These are phyloP conservation scores for Protomyces lactucae-debilis DNA, from an alignment of 1,139 yeast species.

Conservation along the genomic window DNA sequence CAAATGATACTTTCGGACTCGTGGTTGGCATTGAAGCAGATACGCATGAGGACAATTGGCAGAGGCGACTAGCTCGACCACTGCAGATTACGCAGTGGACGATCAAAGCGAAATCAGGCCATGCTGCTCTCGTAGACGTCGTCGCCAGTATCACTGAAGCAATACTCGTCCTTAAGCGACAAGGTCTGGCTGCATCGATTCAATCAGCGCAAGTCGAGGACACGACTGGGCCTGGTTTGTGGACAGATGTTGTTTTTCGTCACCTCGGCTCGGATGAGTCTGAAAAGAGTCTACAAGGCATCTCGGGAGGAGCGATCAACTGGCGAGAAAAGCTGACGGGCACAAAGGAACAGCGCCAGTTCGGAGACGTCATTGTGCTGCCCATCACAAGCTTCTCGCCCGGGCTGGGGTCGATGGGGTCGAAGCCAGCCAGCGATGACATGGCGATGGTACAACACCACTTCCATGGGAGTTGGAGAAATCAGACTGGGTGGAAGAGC, in stretches of 20 bases:
- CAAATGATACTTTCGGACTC: conserved; percentile 34
- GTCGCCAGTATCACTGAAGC: conserved; percentile 74
- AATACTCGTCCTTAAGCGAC: conserved; percentile 50
- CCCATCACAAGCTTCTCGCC: conserved; percentile 83
- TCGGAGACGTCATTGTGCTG: conserved; percentile 76
- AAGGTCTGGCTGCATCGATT: conserved; percentile 49
- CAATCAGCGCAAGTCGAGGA: conserved; percentile 70
- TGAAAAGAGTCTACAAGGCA: conserved; percentile 34
- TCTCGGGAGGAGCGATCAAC: conserved; percentile 32
- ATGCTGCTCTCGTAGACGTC: conserved; percentile 78
- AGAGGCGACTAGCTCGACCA: conserved; percentile 63
- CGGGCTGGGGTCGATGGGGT: conserved; percentile 74
- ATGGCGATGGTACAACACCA: conserved; percentile 79
- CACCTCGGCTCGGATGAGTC: conserved; percentile 46
- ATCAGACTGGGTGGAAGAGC: conserved; percentile 14
- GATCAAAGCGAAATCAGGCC: conserved; percentile 77
- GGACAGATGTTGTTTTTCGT: conserved; percentile 77
- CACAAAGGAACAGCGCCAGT: conserved; percentile 54
- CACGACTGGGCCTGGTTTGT: conserved; percentile 97
- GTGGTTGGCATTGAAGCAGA: conserved; percentile 31
- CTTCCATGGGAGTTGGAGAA: conserved; percentile 72
- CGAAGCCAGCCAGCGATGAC: conserved; percentile 60
- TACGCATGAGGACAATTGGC: conserved; percentile 56
- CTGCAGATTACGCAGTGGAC: conserved; percentile 81
- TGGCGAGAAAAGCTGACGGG: conserved; percentile 64